Evolutionary conservation across 2,329 filamentous ascomycete species (phyloP), one percentile per base, ranked within the genome.

Genomic region (Sclerotiophoma versabilis): DNA sequence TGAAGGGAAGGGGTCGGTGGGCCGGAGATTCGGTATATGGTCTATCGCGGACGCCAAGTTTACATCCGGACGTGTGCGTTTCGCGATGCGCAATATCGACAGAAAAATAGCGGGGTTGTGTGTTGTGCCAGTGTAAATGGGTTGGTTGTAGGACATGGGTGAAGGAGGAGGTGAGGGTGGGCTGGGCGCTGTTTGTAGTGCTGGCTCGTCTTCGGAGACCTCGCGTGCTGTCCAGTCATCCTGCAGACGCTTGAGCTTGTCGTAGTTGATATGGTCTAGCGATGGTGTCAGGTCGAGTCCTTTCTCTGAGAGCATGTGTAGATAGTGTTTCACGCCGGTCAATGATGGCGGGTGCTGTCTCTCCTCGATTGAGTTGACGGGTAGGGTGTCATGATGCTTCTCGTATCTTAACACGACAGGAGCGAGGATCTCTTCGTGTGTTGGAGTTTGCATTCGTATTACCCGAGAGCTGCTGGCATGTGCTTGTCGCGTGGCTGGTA

Each of bases 21-120:
- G 8, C 5, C 3, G 8, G 6, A 63, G 25, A 29, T 69, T 70
- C 0, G 63, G 66, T 5, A 70, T 33, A 47, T 69, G 62, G 14
- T 59, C 52, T 0, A 63, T 26, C 1, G 59, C 63, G 1, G 56
- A 64, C 26, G 37, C 14, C 49, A 68, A 61, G 44, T 65, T 49
- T 9, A 66, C 42, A 33, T 43, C 51, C 0, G 64, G 61, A 0
- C 65, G 37, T 33, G 70, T 68, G 12, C 30, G 46, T 15, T 63
- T 43, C 9, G 63, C 66, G 29, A 71, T 42, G n/a, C 49, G 57
- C 3, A 61, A 36, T 19, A 70, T 66, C 4, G 66, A 57, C 25
- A 69, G 56, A 38, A 52, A 57, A 25, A 70, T 29, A 1, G 62
- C 32, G 1, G 65, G 57, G 27, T 66, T 64, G 22, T 27, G 39